Evolutionary conservation across 116 monocot species (phyloP).

Genomic region (Dioscorea cayenensis): DNA sequence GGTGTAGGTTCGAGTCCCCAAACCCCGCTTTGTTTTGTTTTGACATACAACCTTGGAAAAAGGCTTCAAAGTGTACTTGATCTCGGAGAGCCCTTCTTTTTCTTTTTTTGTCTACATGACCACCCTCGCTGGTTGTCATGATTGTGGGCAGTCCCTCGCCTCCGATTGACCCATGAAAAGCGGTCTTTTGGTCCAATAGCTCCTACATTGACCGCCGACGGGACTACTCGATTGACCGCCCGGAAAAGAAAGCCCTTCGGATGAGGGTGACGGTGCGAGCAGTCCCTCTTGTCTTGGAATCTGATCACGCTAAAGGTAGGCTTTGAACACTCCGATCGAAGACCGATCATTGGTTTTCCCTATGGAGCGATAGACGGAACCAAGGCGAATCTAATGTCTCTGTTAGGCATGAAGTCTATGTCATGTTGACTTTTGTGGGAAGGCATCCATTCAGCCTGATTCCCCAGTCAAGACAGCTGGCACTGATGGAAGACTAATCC

Average conservation of each 20-base stretch:
- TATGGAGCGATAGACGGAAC: no score
- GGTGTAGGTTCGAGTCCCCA: background rate
- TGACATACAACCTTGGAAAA: background rate
- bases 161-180: constrained; percentile 1
- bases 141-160: background rate
- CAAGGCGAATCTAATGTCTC: no score
- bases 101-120: constrained; percentile 1
- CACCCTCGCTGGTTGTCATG: background rate
- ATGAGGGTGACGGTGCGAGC: background rate
- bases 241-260: background rate
- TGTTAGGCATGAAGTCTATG: constrained; percentile 5
- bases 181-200: background rate
- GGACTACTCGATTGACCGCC: constrained; percentile 1
- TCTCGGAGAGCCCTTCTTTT: background rate
- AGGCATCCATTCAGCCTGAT: background rate
- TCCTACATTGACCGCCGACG: background rate
- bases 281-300: constrained; percentile 2
- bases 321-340: constrained; percentile 3
- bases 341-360: background rate
- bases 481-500: background rate
- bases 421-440: constrained; percentile 3
- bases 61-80: background rate
- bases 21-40: background rate
- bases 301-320: constrained; percentile 1
- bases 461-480: background rate